These are phyloP conservation scores for Quercus variabilis DNA, from an alignment of 306 rosid species.

Conservation along the genomic window DNA sequence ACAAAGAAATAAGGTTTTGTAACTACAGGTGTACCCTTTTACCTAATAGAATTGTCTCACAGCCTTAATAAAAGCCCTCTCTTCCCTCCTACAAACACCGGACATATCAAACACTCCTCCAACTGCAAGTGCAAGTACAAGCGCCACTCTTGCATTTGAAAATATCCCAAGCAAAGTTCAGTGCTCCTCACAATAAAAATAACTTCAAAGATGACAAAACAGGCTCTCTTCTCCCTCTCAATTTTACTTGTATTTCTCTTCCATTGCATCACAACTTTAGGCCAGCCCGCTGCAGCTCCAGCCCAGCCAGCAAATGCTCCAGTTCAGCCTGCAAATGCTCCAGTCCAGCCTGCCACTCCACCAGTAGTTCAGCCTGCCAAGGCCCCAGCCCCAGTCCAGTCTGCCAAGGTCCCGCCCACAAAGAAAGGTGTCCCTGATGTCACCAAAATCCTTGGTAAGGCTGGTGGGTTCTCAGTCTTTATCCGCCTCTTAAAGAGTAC, in stretches of 20 bases:
- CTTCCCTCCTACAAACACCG: constrained; percentile 22
- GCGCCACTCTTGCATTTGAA: too few species aligned
- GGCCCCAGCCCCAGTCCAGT: neutral
- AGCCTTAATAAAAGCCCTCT: constrained; percentile 37
- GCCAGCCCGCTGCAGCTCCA: constrained; percentile 41
- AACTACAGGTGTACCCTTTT: constrained; percentile 10
- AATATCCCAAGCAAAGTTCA: neutral
- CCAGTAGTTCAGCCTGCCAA: constrained; percentile 14
- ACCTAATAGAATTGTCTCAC: constrained; percentile 15
- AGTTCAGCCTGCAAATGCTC: constrained; percentile 37
- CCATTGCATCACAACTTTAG: constrained; percentile 9
- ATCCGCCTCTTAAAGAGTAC: constrained; percentile 56
- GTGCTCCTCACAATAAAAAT: neutral
- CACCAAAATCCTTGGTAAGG: constrained; percentile 52
- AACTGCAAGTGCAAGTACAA: neutral
- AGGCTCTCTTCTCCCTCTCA: constrained; percentile 12
- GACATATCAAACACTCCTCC: neutral
- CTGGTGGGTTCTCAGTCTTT: constrained; percentile 47
- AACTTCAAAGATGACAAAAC: constrained; percentile 20
- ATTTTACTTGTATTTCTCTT: constrained; percentile 16
- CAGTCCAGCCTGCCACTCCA: constrained; percentile 6
- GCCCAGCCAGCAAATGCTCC: constrained; percentile 36
- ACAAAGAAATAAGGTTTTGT: constrained; percentile 24
- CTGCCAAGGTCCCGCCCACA: constrained; percentile 30
- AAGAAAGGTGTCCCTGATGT: constrained; percentile 33